phyloP scores from a whole-genome alignment of 2,329 filamentous ascomycete genomes.

The Claviceps sorghi region DNA sequence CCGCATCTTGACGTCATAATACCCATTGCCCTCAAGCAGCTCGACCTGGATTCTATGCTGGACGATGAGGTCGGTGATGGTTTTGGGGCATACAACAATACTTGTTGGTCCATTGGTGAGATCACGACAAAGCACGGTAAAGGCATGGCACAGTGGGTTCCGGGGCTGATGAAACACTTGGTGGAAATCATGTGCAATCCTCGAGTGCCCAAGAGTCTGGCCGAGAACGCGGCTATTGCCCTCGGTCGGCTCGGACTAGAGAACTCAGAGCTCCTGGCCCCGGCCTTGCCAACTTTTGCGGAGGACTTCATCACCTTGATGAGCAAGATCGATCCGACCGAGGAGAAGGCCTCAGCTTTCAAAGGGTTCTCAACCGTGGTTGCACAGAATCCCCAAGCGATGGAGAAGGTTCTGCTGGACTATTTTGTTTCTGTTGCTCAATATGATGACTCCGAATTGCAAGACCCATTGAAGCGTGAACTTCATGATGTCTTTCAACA shows the following conservation, averaged over 20 bases:
- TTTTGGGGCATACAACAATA: constrained; percentile 94
- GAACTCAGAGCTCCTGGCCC: constrained; percentile 61
- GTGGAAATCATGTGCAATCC: constrained; percentile 74
- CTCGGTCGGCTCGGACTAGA: constrained; percentile 74
- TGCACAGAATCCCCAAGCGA: constrained; percentile 72
- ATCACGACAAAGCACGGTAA: constrained; percentile 69
- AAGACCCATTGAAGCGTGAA: constrained; percentile 47
- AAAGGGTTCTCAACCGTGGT: constrained; percentile 80
- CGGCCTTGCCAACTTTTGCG: constrained; percentile 67
- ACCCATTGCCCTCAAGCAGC: constrained; percentile 70
- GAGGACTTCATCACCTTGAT: constrained; percentile 70
- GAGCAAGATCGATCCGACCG: constrained; percentile 69
- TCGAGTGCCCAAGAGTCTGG: constrained; percentile 71
- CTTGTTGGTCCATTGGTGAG: constrained; percentile 92
- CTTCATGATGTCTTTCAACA: constrained; percentile 61
- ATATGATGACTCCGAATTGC: constrained; percentile 51
- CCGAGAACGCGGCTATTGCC: constrained; percentile 88
- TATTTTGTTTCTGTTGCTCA: constrained; percentile 76
- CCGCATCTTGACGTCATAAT: constrained; percentile 59
- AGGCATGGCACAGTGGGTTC: constrained; percentile 62
- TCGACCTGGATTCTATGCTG: constrained; percentile 63
- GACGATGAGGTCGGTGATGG: constrained; percentile 72
- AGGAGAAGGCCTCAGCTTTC: constrained; percentile 90
- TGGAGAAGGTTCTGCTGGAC: constrained; percentile 70
- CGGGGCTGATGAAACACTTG: constrained; percentile 61